Base-by-base conservation (phyloP, 129 eudicot genomes). In the Arctium lappa region DNA sequence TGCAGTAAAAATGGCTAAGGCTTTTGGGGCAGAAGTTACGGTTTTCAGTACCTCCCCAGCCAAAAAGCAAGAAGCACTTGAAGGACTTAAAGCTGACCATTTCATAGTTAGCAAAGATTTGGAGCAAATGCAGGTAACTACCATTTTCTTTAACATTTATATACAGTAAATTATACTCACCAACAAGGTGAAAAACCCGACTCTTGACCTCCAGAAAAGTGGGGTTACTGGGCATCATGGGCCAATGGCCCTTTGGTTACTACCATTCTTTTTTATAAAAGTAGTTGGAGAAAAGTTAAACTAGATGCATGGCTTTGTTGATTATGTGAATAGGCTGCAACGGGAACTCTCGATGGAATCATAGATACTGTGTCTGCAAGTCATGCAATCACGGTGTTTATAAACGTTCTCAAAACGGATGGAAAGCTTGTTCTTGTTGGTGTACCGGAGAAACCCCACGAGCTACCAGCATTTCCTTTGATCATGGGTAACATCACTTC, bases 21-120 rank as follows among this genome's bases (percentile, higher is more conserved):
- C 89, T 2, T 88, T 88, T 76, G 91, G 89, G 27, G 70, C 81
- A 6, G 83, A 85, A n/a, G 91, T 88, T 31, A 85, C 89, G 0
- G 91, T 88, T 8, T 76, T 88, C 22, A 88, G 89, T 38, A 88
- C 89, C 3, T 79, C 89, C 1, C 36, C 63, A 8, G 53, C 72
- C 27, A 88, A 88, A 69, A 85, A 79, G 78, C 22, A 88, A 80
- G 91, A 88, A 73, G 91, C 91, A 0, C 63, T 85, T 38, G 80
- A 38, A 22, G 53, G 73, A 12, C 83, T 88, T 34, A 88, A 88
- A 8, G 91, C 87, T 2, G 89, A 88, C 63, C 30, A 72, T 3
- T 88, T 88, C 30, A 16, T 85, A 39, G 73, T 82, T 37, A 85
- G 87, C 66, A 33, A 33, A 60, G 83, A 85, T 1, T 81, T 69